A percentile compares a stretch with the other conserved stretches of the same genome.
Conservation (phyloP, 164 flowering plant species). For the Umbilicus rupestris region DNA sequence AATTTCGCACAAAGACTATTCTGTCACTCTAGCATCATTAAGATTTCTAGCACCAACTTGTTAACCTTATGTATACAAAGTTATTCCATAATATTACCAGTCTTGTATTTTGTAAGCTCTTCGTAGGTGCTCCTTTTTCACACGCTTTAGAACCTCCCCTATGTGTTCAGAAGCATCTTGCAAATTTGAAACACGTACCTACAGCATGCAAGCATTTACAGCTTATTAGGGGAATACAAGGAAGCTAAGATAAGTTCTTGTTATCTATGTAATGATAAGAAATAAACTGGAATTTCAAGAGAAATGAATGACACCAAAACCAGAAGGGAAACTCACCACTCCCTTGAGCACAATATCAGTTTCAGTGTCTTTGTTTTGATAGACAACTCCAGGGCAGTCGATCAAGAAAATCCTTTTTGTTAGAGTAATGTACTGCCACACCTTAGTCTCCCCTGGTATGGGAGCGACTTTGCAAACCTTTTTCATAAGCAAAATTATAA, state of each 20-base stretch:
- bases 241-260: not conserved
- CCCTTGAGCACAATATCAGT: conserved; percentile 98
- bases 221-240: not conserved
- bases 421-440: conserved; percentile 95
- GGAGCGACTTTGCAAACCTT: conserved; percentile 99
- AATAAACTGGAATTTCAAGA: not conserved
- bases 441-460: conserved; percentile 98
- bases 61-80: no score
- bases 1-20: not conserved
- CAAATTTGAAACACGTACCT: conserved; percentile 97
- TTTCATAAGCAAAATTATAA: not conserved
- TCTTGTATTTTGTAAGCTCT: conserved; percentile 83
- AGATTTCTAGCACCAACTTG: not conserved
- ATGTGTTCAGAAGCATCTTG: conserved; percentile 94
- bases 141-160: conserved; percentile 89
- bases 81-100: conserved; percentile 32
- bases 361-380: conserved; percentile 77
- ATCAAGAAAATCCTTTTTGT: conserved; percentile 92
- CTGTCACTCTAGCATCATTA: not conserved
- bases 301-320: not conserved
- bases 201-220: not conserved
- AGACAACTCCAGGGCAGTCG: conserved; percentile 99
- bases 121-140: conserved; percentile 73
- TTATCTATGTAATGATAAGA: not conserved
- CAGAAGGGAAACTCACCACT: conserved; percentile 53